Evolutionary conservation across 768 basidiomycete species (phyloP).

Genomic region (Rhodotorula taiwanensis): DNA sequence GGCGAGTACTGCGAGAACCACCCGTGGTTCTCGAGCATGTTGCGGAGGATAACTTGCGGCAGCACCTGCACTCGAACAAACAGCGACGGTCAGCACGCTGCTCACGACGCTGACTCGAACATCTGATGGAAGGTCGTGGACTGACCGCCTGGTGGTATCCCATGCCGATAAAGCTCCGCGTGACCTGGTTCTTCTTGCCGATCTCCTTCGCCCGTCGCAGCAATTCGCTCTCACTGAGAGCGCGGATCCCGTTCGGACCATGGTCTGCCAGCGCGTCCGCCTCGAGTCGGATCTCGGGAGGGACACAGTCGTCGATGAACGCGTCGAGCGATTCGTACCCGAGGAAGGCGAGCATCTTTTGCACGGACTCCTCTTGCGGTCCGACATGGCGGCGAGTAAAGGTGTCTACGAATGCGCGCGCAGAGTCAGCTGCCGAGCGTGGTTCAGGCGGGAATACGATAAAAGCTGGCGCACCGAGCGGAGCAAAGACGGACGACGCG

Average conservation of each 20-base stretch:
- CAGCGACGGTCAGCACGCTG: not conserved
- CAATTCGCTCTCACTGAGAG: conserved; percentile 77
- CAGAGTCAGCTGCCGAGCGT: too few species aligned
- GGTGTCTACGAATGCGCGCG: conserved; percentile 56
- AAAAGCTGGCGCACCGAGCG: conserved; percentile 42
- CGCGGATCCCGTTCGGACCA: conserved; percentile 52
- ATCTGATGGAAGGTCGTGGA: not conserved
- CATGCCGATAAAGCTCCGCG: conserved; percentile 95
- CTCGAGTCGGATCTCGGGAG: conserved; percentile 67
- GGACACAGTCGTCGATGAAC: conserved; percentile 77
- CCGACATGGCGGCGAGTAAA: conserved; percentile 89
- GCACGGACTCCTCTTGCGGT: conserved; percentile 72
- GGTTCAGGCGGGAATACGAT: too few species aligned
- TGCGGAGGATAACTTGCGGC: conserved; percentile 39
- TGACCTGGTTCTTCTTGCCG: conserved; percentile 68
- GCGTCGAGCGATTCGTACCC: conserved; percentile 83
- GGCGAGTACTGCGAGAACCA: conserved; percentile 68
- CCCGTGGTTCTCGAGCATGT: conserved; percentile 71
- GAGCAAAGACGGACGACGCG: conserved; percentile 58
- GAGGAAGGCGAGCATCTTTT: conserved; percentile 70
- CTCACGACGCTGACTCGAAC: not conserved
- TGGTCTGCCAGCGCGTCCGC: conserved; percentile 55
- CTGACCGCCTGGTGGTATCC: conserved; percentile 59
- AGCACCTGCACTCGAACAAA: conserved; percentile 17
- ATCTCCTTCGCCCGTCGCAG: conserved; percentile 65